Base-by-base conservation (phyloP, 495 filamentous ascomycete genomes). In the Corynascus novoguineensis region DNA sequence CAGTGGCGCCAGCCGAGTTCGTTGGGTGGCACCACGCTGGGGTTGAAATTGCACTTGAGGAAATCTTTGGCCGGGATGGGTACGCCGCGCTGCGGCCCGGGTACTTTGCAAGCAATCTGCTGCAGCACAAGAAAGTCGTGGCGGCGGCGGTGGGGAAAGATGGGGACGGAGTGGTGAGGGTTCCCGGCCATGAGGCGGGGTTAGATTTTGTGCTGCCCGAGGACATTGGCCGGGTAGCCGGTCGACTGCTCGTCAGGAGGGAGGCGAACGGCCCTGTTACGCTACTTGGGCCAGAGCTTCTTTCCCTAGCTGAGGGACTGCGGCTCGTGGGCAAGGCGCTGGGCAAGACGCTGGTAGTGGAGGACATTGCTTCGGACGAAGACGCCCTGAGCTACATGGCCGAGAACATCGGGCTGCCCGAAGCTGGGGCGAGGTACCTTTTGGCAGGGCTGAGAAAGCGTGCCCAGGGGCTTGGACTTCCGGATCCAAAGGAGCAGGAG, bases 201-300 rank as follows among this genome's bases (percentile, higher is more conserved):
- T 65, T 52, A 22, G 63, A 65, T 35, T 60, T 25, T 22, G 40
- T 65, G 15, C 14, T 46, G 31, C 53, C 60, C 0, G 53, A 40
- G 31, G 63, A 65, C 40, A 59, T 65, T 10, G 60, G 63, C 11
- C 11, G 21, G 22, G 63, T 60, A 0, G 15, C 9, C n/a, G 60
- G 53, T 1, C 15, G 6, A 1, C 4, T 62, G 7, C 21, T 62
- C 5, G 63, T 32, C 1, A 15, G 31, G 17, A 53, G 44, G 28
- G 44, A 12, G n/a, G 24, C 10, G 1, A 45, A 17, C 14, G 53
- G 8, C 17, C 28, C 12, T 7, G 17, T 61, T 1, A 15, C 7
- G 0, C 6, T 61, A 14, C 17, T 11, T 8, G 62, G 59, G 28
- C 59, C 59, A 21, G 17, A 60, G 35, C 5, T 59, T 12, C 1